These are phyloP conservation scores for Pseudopyricularia cyperi DNA, from an alignment of 2,329 filamentous ascomycete genomes.

Conservation along the genomic window DNA sequence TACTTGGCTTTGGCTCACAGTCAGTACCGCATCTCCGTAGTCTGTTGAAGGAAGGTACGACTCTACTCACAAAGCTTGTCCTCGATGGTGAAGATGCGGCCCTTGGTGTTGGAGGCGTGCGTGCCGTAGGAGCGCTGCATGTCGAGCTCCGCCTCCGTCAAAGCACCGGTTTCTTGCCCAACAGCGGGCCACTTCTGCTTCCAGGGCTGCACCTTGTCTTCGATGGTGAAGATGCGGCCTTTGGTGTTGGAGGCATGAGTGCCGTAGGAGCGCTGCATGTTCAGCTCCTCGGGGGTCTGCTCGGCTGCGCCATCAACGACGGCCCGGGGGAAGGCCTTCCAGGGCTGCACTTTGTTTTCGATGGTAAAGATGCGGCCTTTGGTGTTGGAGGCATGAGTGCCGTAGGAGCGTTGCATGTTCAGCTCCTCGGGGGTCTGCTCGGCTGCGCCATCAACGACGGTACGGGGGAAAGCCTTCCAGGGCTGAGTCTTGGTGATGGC, in stretches of 20 bases:
- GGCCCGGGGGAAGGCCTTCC: too few species aligned
- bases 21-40: not conserved
- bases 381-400: slow-evolving; percentile 10
- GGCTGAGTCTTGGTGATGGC: not conserved
- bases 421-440: slow-evolving; percentile 55
- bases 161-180: too few species aligned
- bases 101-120: too few species aligned
- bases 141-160: too few species aligned
- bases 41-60: not conserved
- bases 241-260: slow-evolving; percentile 11
- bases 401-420: slow-evolving; percentile 35
- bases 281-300: not conserved
- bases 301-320: not conserved
- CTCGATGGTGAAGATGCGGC: too few species aligned
- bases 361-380: slow-evolving; percentile 7
- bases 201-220: too few species aligned
- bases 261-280: slow-evolving; percentile 8
- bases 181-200: too few species aligned
- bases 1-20: not conserved
- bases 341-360: slow-evolving; percentile 1
- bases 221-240: slow-evolving; percentile 6
- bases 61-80: not conserved
- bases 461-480: not conserved
- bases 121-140: too few species aligned
- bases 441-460: not conserved